Conservation (phyloP, 495 filamentous ascomycete species). For the Penicillium atrosanguineum region DNA sequence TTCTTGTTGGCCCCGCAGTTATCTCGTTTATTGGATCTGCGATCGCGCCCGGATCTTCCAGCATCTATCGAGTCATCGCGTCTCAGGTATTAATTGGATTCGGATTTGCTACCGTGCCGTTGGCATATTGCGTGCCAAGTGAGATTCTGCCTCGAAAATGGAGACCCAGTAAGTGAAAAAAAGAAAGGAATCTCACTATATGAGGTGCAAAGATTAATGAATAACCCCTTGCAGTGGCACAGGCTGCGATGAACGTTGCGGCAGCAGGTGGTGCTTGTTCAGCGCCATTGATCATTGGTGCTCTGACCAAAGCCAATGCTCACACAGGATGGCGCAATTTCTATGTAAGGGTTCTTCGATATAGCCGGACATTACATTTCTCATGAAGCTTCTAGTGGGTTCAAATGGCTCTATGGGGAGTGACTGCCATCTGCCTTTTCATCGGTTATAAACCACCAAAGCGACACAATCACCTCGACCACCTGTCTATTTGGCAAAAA, state of each 20-base stretch:
- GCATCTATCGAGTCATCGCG: conserved; percentile 9
- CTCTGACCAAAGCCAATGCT: conserved; percentile 5
- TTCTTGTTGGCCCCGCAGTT: conserved; percentile 6
- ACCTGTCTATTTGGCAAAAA: conserved; percentile 11
- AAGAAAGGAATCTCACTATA: background rate
- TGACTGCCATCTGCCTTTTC: conserved; percentile 11
- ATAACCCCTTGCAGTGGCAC: background rate
- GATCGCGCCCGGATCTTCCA: conserved; percentile 8
- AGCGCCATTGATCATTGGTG: conserved; percentile 5
- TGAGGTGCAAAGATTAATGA: too few relatives aligned
- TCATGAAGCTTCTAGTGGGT: conserved; percentile 1
- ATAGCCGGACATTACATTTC: too few relatives aligned
- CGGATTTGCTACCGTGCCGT: conserved; percentile 11
- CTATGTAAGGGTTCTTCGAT: background rate
- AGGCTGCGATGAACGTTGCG: conserved; percentile 7
- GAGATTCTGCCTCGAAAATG: conserved; percentile 12
- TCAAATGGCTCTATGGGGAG: conserved; percentile 14
- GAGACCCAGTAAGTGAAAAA: conserved; percentile 7
- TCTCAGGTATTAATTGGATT: conserved; percentile 11
- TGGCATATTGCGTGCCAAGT: conserved; percentile 13
- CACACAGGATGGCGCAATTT: conserved; percentile 6
- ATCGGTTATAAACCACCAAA: conserved; percentile 12
- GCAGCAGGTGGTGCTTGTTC: conserved; percentile 2
- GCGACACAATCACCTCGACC: conserved; percentile 8
- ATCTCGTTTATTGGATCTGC: conserved; percentile 10